Evolutionary conservation across 2,329 filamentous ascomycete species (phyloP).

Genomic region (Xylogone sp.): DNA sequence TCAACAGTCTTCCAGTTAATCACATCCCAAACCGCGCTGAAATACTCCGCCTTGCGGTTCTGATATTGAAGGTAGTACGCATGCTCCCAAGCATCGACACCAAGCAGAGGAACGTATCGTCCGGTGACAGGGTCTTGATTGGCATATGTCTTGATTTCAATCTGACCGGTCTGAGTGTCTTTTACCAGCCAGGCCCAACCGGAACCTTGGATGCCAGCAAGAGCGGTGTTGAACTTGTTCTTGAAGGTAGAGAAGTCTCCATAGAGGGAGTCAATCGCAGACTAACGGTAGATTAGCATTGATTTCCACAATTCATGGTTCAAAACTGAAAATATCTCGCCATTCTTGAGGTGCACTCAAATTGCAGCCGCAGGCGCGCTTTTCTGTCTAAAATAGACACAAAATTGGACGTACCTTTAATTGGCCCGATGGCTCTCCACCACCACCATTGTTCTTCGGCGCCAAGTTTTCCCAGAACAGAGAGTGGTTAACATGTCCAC

Average conservation of each 20-base stretch:
- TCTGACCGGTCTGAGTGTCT: constrained; percentile 47
- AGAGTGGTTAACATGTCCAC: constrained; percentile 63
- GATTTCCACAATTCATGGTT: too few species aligned
- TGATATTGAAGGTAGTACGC: constrained; percentile 95
- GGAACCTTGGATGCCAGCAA: constrained; percentile 57
- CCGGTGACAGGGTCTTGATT: constrained; percentile 90
- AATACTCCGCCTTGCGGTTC: constrained; percentile 97
- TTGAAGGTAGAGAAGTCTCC: constrained; percentile 51
- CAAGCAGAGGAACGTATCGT: constrained; percentile 76
- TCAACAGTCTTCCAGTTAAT: constrained; percentile 93
- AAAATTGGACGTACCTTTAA: constrained; percentile 36
- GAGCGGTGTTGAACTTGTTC: constrained; percentile 53
- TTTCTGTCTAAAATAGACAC: too few species aligned
- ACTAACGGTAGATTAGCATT: constrained; percentile 12
- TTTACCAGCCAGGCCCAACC: constrained; percentile 57
- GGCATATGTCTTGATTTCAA: constrained; percentile 66
- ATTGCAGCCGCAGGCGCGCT: too few species aligned
- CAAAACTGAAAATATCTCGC: too few species aligned
- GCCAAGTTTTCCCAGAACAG: constrained; percentile 69
- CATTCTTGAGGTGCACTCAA: background rate
- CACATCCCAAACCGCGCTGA: constrained; percentile 89
- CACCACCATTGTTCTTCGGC: constrained; percentile 62
- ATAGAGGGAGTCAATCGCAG: constrained; percentile 36
- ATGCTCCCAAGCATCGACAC: constrained; percentile 95
- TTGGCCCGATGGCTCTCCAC: constrained; percentile 49